Conservation (phyloP, 1,139 yeast genomes). For the Yamadazyma pseudoaaseri region DNA sequence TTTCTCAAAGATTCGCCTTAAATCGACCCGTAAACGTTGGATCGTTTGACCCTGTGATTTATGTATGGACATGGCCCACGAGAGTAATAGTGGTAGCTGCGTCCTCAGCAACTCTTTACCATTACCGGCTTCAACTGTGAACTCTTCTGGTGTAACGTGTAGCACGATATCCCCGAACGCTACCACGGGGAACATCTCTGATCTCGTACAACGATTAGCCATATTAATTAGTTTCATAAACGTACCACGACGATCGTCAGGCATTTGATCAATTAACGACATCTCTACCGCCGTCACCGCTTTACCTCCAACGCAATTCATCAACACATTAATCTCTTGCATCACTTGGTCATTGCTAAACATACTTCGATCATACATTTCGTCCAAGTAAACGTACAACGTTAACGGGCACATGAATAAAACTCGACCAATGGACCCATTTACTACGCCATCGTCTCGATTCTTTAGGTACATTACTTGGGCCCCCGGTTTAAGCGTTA, state of each 20-base stretch:
- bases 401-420: slow-evolving; percentile 58
- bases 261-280: slow-evolving; percentile 22
- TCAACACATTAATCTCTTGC: slow-evolving; percentile 27
- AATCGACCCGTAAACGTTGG: slow-evolving; percentile 72
- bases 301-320: slow-evolving; percentile 24
- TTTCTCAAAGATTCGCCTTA: slow-evolving; percentile 68
- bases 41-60: slow-evolving; percentile 92
- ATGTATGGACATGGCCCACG: slow-evolving; percentile 92
- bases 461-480: slow-evolving; percentile 60
- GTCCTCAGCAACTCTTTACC: slow-evolving; percentile 35
- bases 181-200: slow-evolving; percentile 53
- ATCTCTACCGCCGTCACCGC: slow-evolving; percentile 38
- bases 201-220: slow-evolving; percentile 29
- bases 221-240: slow-evolving; percentile 27
- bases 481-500: slow-evolving; percentile 55
- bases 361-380: slow-evolving; percentile 24
- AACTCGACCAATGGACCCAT: slow-evolving; percentile 57
- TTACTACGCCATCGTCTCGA: slow-evolving; percentile 44
- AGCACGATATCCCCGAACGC: slow-evolving; percentile 44
- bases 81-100: slow-evolving; percentile 72
- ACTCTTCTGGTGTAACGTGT: slow-evolving; percentile 66
- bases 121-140: slow-evolving; percentile 42
- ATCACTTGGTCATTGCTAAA: slow-evolving; percentile 16
- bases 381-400: slow-evolving; percentile 28
- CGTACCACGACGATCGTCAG: slow-evolving; percentile 24